Conservation (phyloP, 768 basidiomycete species). For the Russula vinacea region DNA sequence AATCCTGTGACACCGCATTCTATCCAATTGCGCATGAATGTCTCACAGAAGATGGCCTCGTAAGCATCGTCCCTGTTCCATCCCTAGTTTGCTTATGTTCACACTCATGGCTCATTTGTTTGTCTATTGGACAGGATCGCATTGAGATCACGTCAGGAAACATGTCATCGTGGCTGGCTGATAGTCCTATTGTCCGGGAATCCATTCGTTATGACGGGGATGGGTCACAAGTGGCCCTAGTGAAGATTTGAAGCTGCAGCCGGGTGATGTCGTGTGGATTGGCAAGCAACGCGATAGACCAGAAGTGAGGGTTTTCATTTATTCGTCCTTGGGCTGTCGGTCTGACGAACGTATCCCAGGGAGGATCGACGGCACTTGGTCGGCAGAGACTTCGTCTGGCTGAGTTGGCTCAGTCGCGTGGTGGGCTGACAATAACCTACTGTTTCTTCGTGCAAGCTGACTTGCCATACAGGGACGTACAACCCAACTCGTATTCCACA, state of each 20-base stretch:
- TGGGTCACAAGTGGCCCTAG: background rate
- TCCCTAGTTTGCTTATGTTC: background rate
- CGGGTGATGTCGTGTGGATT: constrained; percentile 29
- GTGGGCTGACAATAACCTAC: constrained; percentile 40
- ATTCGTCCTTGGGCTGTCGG: background rate
- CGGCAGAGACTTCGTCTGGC: constrained; percentile 62
- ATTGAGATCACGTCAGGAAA: constrained; percentile 49
- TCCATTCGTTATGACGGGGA: background rate
- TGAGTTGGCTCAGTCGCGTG: constrained; percentile 60
- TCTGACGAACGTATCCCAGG: constrained; percentile 45
- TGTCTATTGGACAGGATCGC: constrained; percentile 45
- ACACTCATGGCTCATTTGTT: constrained; percentile 1
- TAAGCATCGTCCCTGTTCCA: constrained; percentile 32
- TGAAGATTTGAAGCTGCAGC: constrained; percentile 9
- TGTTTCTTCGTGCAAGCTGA: constrained; percentile 1
- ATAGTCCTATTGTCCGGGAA: constrained; percentile 35
- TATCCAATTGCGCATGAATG: constrained; percentile 43
- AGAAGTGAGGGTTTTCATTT: constrained; percentile 11
- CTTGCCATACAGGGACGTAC: constrained; percentile 49
- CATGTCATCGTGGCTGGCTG: constrained; percentile 46
- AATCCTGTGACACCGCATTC: constrained; percentile 35
- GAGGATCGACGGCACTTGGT: constrained; percentile 82
- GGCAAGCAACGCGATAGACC: constrained; percentile 21
- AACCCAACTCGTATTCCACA: constrained; percentile 58
- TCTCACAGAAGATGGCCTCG: constrained; percentile 34